Base-by-base conservation (phyloP, 345 rosid species). In the Dimocarpus longan region DNA sequence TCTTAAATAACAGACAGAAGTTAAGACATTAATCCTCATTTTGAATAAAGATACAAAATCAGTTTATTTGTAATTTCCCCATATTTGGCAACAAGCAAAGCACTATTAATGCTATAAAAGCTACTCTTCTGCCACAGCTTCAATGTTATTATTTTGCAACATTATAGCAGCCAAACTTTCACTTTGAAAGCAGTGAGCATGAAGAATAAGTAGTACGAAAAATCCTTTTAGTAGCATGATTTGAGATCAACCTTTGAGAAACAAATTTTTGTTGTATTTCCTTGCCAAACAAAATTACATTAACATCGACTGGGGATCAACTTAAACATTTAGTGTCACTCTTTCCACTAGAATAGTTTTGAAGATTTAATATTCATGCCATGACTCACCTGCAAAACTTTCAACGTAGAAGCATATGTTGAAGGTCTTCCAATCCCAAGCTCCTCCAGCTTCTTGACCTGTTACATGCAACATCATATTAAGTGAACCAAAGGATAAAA, bases 381-480 rank as follows among this genome's bases (percentile, higher is more conserved):
- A 74, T 71, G 59, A 44, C 42, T 79, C 82, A 94, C 99, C 97
- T 93, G 93, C 82, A 96, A 86, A 71, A 96, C 97, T 84, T 88
- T 93, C 73, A 96, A 83, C 56, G 93, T 96, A 76, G 93, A 87
- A 44, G 99, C 97, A 80, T 96, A 96, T 48, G 99, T 96, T 13
- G 99, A 96, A 78, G 99, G 99, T 84, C 98, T 90, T 80, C 99
- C 99, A 79, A 96, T 96, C 78, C 99, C 99, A 75, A 96, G 95
- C 88, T 96, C 99, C 85, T 96, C 99, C 28, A 96, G 89, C 85
- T 94, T 96, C 87, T 93, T 93, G 76, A 96, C 91, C 99, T 96
- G 83, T 74, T 80, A 77, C 40, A 86, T 74, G 84, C 57, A 80
- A 59, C 65, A 81, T 68, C 66, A 71, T 65, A 18, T 43, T 76